Evolutionary conservation across 768 basidiomycete species (phyloP), one percentile per base, ranked within the genome.

Genomic region (Coprinopsis strossmayeri): DNA sequence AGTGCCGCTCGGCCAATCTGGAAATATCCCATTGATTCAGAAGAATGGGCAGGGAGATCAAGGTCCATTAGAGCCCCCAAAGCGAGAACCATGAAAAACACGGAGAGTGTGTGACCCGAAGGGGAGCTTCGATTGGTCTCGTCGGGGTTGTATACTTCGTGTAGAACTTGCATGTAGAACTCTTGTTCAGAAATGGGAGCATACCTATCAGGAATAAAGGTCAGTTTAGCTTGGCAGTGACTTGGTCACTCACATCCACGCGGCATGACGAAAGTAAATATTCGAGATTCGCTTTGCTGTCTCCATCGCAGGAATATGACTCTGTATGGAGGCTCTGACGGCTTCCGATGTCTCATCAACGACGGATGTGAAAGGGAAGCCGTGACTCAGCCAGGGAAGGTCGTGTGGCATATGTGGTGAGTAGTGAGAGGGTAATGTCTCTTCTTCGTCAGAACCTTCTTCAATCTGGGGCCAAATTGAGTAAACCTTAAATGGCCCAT

Each of bases 171-270:
- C 39, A 73, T 71, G 41, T 72, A 70, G 53, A 81, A 82, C 48
- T 84, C 82, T 18, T 59, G 55, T 56, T 81, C 76, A 23, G 74
- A 67, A 51, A 85, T 78, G n/a, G 83, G 83, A 12, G 71, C 75
- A 64, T 85, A 84, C 81, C 82, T 84, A 52, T 15, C 7, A 47
- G 48, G 23, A 34, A 37, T 15, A 18, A 41, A 45, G 12, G 27
- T 48, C 43, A 28, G 48, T n/a, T n/a, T n/a, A n/a, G n/a, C n/a
- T n/a, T n/a, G n/a, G n/a, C n/a, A n/a, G n/a, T n/a, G n/a, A n/a
- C n/a, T n/a, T n/a, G n/a, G n/a, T 32, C 9, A 70, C 82, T 53
- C 60, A 82, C 84, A 84, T 81, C 82, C 82, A 86, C 41, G 79
- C 81, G 44, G 79, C 82, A 60, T 84, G 78, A 55, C 73, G 73